phyloP scores from a whole-genome alignment of 1,284 basidiomycete species.

The Ustilago crameri region DNA sequence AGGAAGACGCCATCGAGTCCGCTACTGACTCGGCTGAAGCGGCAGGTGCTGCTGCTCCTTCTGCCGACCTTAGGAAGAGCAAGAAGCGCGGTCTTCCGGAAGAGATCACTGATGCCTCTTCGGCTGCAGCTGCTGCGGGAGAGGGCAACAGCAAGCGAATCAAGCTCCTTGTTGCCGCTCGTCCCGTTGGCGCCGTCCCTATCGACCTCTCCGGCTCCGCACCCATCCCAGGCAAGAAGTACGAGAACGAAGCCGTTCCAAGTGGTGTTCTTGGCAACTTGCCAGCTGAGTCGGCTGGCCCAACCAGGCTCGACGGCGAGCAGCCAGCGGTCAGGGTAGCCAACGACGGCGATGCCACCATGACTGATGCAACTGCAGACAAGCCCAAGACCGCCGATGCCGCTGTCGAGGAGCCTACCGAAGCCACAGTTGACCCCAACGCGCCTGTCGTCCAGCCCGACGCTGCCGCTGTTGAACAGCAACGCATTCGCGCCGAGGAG shows the following conservation, averaged over 20 bases:
- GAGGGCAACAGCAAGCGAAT: slow-evolving; percentile 60
- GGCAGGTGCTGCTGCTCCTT: slow-evolving; percentile 22
- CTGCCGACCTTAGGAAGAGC: slow-evolving; percentile 26
- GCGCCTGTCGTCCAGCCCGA: slow-evolving; percentile 69
- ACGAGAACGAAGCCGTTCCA: slow-evolving; percentile 64
- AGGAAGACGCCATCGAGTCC: slow-evolving; percentile 53
- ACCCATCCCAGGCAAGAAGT: slow-evolving; percentile 66
- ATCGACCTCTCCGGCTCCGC: slow-evolving; percentile 64
- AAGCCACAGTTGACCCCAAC: slow-evolving; percentile 75
- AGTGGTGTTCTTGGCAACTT: slow-evolving; percentile 64
- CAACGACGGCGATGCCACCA: slow-evolving; percentile 56
- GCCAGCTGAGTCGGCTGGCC: slow-evolving; percentile 46
- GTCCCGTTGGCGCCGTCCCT: slow-evolving; percentile 60
- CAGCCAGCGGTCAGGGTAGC: slow-evolving; percentile 45
- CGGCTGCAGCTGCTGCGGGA: slow-evolving; percentile 28
- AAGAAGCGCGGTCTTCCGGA: slow-evolving; percentile 66
- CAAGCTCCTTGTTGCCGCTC: slow-evolving; percentile 62
- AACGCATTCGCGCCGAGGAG: slow-evolving; percentile 80
- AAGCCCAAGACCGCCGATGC: slow-evolving; percentile 42
- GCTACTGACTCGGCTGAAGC: slow-evolving; percentile 19
- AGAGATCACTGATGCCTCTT: slow-evolving; percentile 56
- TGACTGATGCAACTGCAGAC: slow-evolving; percentile 47
- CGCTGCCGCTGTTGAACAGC: slow-evolving; percentile 81
- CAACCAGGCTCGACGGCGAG: slow-evolving; percentile 32
- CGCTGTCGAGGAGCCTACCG: slow-evolving; percentile 78